Conservation (phyloP, 2,329 filamentous ascomycete genomes). For the Scleromitrula shiraiana region DNA sequence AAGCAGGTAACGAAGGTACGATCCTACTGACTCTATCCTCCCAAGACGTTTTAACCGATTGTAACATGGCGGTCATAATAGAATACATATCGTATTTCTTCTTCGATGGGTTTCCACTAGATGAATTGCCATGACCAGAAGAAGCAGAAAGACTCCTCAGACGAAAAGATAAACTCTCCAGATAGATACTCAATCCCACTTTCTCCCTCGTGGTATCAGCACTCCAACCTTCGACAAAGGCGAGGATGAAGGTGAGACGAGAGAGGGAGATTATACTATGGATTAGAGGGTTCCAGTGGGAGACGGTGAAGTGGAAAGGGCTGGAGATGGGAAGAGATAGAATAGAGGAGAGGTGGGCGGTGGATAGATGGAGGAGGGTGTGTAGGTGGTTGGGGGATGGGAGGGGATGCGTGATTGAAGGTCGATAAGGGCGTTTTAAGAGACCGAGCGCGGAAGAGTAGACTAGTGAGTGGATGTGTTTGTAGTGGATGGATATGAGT, state of each 20-base stretch:
- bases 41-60: constrained; percentile 1
- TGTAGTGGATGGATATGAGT: constrained; percentile 14
- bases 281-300: constrained; percentile 20
- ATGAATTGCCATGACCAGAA: too few relatives aligned
- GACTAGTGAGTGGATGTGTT: constrained; percentile 15
- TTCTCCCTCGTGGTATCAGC: constrained; percentile 17
- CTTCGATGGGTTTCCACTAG: too few relatives aligned
- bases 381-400: constrained; percentile 1
- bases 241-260: constrained; percentile 25
- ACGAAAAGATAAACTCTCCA: constrained; percentile 25
- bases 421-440: constrained; percentile 17
- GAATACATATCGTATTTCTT: background rate
- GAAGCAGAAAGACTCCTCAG: constrained; percentile 16
- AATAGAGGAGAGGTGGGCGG: constrained; percentile 22
- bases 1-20: too few relatives aligned
- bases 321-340: constrained; percentile 21
- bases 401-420: constrained; percentile 2
- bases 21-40: background rate
- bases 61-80: background rate
- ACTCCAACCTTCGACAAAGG: constrained; percentile 20
- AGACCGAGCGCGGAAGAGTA: constrained; percentile 24
- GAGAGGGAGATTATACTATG: constrained; percentile 19
- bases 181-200: constrained; percentile 24
- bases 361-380: constrained; percentile 6
- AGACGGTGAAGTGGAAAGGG: constrained; percentile 17